phyloP scores from a whole-genome alignment of 768 basidiomycete species.

The Boletus insuetus region DNA sequence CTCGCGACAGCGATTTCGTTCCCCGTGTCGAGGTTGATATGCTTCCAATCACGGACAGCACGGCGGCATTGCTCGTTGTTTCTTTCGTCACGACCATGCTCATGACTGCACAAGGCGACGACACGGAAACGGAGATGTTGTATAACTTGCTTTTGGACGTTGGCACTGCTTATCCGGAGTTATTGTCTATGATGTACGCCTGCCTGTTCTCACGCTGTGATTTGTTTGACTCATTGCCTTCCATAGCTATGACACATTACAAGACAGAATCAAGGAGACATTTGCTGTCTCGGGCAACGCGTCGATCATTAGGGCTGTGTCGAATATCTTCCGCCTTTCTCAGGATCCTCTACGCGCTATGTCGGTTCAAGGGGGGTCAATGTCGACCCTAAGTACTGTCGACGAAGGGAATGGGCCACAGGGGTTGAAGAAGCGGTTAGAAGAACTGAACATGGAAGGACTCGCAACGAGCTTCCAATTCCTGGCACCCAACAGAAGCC shows the following conservation, averaged over 20 bases:
- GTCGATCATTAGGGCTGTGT: constrained; percentile 64
- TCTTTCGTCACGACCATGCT: constrained; percentile 79
- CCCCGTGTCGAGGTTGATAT: constrained; percentile 55
- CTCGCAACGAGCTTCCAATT: constrained; percentile 73
- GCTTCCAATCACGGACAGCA: constrained; percentile 60
- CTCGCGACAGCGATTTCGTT: constrained; percentile 44
- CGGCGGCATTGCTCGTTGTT: constrained; percentile 66
- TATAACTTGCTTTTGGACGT: constrained; percentile 76
- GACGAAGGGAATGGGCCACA: constrained; percentile 48
- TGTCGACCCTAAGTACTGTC: constrained; percentile 61
- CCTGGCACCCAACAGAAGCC: constrained; percentile 50
- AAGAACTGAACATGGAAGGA: constrained; percentile 72
- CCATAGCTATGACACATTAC: constrained; percentile 68
- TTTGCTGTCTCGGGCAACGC: constrained; percentile 73
- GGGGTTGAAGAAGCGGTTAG: constrained; percentile 53
- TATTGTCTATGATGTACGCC: constrained; percentile 69
- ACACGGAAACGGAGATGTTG: constrained; percentile 77
- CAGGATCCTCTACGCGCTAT: constrained; percentile 49
- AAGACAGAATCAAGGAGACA: constrained; percentile 70
- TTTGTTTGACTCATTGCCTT: constrained; percentile 5
- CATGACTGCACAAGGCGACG: constrained; percentile 71
- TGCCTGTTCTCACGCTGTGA: constrained; percentile 1
- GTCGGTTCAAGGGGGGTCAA: constrained; percentile 47
- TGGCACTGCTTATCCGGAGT: constrained; percentile 64
- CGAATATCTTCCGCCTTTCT: constrained; percentile 72